Base-by-base conservation (phyloP, 139 green algal genomes). In the Eudorina sp. region DNA sequence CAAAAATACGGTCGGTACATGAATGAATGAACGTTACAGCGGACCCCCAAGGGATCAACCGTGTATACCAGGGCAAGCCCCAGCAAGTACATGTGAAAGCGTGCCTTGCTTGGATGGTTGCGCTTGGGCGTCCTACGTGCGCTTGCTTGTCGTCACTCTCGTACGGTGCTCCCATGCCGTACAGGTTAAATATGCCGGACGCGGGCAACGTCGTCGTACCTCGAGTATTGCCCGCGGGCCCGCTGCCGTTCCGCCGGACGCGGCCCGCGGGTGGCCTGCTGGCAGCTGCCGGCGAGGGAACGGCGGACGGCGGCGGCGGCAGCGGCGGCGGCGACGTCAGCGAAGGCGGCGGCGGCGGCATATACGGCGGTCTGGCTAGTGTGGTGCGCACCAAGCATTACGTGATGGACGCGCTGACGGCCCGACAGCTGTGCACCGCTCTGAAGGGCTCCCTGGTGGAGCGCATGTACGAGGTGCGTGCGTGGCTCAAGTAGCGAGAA, bases 391-490 rank as follows among this genome's bases (percentile, higher is more conserved):
- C 11, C 27, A 62, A 60, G 55, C 14, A 78, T 16, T 83, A 38
- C 55, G 2, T 78, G 55, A 55, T 66, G 84, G 77, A 81, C 43
- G 31, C 40, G 41, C n/a, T 53, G 58, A 16, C 77, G 27, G 84
- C 73, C 21, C 46, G 41, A 29, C 38, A 48, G 84, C 41, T 89
- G 73, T 78, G 55, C 40, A 55, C 8, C 0, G 40, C 53, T 18
- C 13, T 36, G 9, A 7, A 82, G 27, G 77, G 68, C 1, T 18
- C 53, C 8, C 18, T 45, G 1, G 7, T 86, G 13, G 68, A 69
- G 53, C 43, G 46, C 18, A 83, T 87, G 77, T 90, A 85, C 43
- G 51, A 83, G 79, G 62, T 90, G n/a, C n/a, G n/a, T n/a, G n/a
- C n/a, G n/a, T n/a, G n/a, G n/a, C n/a, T n/a, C n/a, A n/a, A n/a